Conservation (phyloP, 208 protist species). For the Porcisia hertigi region DNA sequence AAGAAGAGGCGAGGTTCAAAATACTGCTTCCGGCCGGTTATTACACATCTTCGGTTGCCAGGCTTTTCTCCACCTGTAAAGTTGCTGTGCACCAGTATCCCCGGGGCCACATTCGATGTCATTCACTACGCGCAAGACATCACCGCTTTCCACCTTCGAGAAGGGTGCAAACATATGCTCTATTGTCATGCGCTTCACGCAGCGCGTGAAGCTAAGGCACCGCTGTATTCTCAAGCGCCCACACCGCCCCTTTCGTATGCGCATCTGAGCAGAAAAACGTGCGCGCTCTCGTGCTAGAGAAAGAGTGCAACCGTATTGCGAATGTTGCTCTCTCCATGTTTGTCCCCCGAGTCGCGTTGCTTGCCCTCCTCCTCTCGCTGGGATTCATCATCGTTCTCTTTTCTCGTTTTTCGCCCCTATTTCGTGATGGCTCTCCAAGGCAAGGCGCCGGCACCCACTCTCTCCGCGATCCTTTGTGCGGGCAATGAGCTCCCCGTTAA, state of each 20-base stretch:
- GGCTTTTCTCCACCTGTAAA: neutral
- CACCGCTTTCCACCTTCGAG: neutral
- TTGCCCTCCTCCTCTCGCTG: neutral
- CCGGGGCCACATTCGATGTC: neutral
- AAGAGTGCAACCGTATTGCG: neutral
- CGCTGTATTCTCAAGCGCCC: neutral
- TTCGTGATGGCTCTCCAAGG: neutral
- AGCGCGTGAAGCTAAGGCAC: too few relatives aligned
- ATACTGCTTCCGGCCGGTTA: neutral
- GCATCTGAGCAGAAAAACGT: too few relatives aligned
- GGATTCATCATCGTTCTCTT: neutral
- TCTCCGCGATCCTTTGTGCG: neutral
- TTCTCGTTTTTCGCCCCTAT: neutral
- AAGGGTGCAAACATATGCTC: neutral
- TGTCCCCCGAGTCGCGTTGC: neutral
- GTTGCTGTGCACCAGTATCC: neutral
- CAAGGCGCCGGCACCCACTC: neutral
- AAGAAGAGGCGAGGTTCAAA: neutral
- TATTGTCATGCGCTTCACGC: neutral
- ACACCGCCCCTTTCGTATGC: neutral
- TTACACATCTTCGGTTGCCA: neutral
- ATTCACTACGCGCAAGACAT: neutral
- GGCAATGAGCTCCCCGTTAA: constrained; percentile 4
- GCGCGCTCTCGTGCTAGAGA: neutral
- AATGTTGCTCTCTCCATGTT: neutral